Conservation (phyloP, 176 grass and related monocot genomes). For the Musa acuminata region DNA sequence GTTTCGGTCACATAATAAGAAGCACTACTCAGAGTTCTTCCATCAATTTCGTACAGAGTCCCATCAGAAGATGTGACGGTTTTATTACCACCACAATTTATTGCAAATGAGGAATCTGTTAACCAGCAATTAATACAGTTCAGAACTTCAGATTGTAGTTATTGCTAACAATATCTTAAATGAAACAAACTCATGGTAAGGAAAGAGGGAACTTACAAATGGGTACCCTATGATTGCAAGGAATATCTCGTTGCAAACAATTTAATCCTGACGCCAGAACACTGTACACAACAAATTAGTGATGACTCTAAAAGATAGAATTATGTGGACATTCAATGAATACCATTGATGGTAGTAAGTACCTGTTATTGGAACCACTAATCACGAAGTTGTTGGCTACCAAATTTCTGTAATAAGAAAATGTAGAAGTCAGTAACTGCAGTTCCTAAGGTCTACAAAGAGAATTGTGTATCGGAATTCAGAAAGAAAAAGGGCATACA, state of each 20-base stretch:
- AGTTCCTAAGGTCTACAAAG: no score
- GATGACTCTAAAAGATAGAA: background rate
- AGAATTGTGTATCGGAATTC: no score
- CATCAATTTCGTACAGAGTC: constrained; percentile 40
- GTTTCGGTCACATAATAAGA: constrained; percentile 16
- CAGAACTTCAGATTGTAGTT: no score
- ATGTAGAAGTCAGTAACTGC: no score
- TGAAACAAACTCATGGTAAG: background rate
- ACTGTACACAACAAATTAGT: constrained; percentile 20
- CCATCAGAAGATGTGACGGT: constrained; percentile 47
- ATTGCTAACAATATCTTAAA: background rate
- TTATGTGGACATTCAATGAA: background rate
- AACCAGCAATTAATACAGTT: background rate
- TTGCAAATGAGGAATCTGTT: constrained; percentile 61
- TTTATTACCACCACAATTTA: constrained; percentile 45
- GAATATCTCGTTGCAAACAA: constrained; percentile 50
- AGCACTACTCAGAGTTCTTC: constrained; percentile 26
- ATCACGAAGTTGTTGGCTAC: constrained; percentile 68
- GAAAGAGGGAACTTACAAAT: constrained; percentile 29
- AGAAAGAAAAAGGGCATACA: no score
- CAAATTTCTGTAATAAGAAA: constrained; percentile 44
- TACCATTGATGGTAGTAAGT: background rate
- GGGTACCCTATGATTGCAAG: constrained; percentile 46
- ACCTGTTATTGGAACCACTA: constrained; percentile 60
- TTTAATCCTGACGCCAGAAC: constrained; percentile 43